Base-by-base conservation (phyloP, 2,329 filamentous ascomycete species). In the Colletotrichum sp. region DNA sequence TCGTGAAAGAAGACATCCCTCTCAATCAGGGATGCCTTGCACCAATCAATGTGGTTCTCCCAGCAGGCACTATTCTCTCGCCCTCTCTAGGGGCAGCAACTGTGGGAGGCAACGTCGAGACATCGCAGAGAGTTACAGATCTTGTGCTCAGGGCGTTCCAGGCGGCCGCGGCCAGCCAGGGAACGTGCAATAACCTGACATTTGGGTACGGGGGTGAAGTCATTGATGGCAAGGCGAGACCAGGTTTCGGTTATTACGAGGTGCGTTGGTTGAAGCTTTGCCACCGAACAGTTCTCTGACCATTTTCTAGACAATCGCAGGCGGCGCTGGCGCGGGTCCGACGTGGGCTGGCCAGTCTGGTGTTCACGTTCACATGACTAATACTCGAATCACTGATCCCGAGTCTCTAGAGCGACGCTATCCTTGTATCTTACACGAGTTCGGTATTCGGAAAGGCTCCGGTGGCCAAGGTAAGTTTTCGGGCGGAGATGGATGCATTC, bases 91-190 rank as follows among this genome's bases (percentile, higher is more conserved):
- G 78, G 0, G 84, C 81, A 7, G 84, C 84, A 2, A 81, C 84
- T 60, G 82, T 82, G 52, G 94, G 94, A 24, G 95, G 95, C 80
- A 93, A 95, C 2, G 77, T 84, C 18, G 83, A 52, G 43, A 52
- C 82, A 6, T 82, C 80, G 13, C 83, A 85, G 77, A 80, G 83
- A 52, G 55, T 59, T 7, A 59, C 55, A 8, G 55, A 59, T 28
- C 55, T 59, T 18, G 55, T 59, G 4, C 55, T 59, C 4, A 28
- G 24, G 14, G 55, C 55, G 4, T 59, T 28, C 3, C 55, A 59
- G 1, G 55, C 55, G 1, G 55, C 55, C 4, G 55, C 55, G 3
- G 55, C 55, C 55, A 59, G 55, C 13, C 55, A 59, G 9, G 55
- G 55, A 9, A 59, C 55, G 5, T 59, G 55, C 9, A 59, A 59